Evolutionary conservation across 768 basidiomycete genomes (phyloP).

Genomic region (Hemileccinum impolitum): DNA sequence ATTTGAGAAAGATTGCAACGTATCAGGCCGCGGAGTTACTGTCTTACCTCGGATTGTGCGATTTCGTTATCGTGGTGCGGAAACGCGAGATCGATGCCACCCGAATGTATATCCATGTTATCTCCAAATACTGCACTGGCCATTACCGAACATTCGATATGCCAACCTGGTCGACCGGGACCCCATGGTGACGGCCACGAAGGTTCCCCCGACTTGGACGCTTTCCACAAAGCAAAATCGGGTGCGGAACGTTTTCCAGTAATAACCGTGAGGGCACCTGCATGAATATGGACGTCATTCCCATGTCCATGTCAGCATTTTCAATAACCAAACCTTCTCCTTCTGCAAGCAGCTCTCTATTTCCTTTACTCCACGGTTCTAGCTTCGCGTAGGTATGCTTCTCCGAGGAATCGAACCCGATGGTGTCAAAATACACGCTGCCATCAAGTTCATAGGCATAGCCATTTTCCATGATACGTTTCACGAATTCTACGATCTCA

Average conservation of each 20-base stretch:
- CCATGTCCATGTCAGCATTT: not conserved
- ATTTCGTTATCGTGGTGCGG: slow-evolving; percentile 99
- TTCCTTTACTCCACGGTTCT: slow-evolving; percentile 95
- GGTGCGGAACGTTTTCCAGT: slow-evolving; percentile 72
- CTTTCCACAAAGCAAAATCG: slow-evolving; percentile 98
- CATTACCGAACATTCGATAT: slow-evolving; percentile 99
- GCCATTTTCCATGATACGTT: slow-evolving; percentile 81
- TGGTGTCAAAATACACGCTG: slow-evolving; percentile 90
- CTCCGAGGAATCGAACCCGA: slow-evolving; percentile 70
- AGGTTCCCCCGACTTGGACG: slow-evolving; percentile 93
- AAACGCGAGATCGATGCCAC: slow-evolving; percentile 96
- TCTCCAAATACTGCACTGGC: slow-evolving; percentile 85
- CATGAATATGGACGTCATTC: not conserved
- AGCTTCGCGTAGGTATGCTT: slow-evolving; percentile 90
- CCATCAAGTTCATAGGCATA: slow-evolving; percentile 71
- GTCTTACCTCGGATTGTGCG: slow-evolving; percentile 86
- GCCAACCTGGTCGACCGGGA: slow-evolving; percentile 90
- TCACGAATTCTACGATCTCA: slow-evolving; percentile 88
- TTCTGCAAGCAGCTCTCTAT: slow-evolving; percentile 83
- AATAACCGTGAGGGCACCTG: slow-evolving; percentile 56
- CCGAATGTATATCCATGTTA: slow-evolving; percentile 96
- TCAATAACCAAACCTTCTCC: slow-evolving; percentile 68
- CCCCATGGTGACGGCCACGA: slow-evolving; percentile 98
- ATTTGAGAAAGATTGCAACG: slow-evolving; percentile 6
- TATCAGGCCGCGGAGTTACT: slow-evolving; percentile 4